A percentile compares a stretch with the other conserved stretches of the same genome.
These are phyloP conservation scores for Rhazya stricta DNA, from an alignment of 257 asterid species.

Conservation along the genomic window DNA sequence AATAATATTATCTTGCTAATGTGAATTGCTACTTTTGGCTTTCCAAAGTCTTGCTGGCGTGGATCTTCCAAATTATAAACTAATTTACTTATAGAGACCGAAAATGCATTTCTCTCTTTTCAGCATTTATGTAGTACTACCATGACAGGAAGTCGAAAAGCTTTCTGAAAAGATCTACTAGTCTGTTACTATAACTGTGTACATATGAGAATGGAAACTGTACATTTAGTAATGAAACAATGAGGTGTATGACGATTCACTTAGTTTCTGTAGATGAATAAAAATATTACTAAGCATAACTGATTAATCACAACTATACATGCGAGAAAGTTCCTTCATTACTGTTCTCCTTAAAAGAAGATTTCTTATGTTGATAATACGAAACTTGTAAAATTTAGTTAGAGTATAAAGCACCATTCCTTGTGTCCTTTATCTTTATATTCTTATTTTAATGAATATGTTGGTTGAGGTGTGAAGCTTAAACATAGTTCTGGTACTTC, in stretches of 20 bases:
- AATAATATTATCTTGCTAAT: too few species aligned
- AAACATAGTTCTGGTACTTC: neutral
- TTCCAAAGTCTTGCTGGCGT: neutral
- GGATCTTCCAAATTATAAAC: neutral
- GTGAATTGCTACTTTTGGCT: neutral
- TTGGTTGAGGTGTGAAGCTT: neutral
- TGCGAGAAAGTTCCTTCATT: neutral
- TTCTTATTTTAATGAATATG: neutral
- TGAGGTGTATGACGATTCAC: neutral
- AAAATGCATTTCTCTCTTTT: neutral
- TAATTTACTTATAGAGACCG: neutral
- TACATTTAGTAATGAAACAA: neutral
- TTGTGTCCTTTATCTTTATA: neutral
- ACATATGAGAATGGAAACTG: neutral
- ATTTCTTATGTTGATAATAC: too few species aligned
- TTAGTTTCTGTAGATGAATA: neutral
- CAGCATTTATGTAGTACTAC: neutral
- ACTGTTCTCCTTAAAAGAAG: neutral
- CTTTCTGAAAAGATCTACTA: too few species aligned
- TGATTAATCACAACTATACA: neutral
- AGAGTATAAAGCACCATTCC: too few species aligned
- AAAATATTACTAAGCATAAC: neutral
- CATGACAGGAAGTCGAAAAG: neutral
- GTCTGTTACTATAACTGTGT: neutral
- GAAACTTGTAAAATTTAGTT: too few species aligned